These are phyloP conservation scores for Ilyonectria destructans DNA, from an alignment of 2,329 filamentous ascomycete species.

Conservation along the genomic window DNA sequence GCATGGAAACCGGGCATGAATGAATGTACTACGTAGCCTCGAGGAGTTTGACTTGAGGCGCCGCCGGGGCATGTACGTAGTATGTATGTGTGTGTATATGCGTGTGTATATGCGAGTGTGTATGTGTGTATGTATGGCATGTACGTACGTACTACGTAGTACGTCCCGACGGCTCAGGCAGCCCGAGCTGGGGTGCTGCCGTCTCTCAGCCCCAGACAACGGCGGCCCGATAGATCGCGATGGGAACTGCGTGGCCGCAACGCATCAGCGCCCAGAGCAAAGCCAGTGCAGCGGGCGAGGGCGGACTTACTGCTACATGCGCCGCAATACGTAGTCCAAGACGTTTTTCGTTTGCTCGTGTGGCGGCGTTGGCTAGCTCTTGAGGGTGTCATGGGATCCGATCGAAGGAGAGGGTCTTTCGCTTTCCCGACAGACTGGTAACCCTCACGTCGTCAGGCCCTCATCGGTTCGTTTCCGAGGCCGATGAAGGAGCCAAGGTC, in stretches of 20 bases:
- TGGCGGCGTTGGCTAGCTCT: slow-evolving; percentile 21
- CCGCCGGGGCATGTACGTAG: too few relatives aligned
- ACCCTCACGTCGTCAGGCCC: slow-evolving; percentile 33
- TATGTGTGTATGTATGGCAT: not conserved
- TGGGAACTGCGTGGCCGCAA: slow-evolving; percentile 21
- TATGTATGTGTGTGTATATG: too few relatives aligned
- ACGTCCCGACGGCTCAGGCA: slow-evolving; percentile 11
- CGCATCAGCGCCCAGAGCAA: slow-evolving; percentile 5
- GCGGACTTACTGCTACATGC: not conserved
- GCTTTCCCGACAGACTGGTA: slow-evolving; percentile 48
- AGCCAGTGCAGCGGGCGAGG: slow-evolving; percentile 15
- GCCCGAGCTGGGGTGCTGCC: slow-evolving; percentile 32
- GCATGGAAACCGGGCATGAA: slow-evolving; percentile 15
- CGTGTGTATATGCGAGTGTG: too few relatives aligned
- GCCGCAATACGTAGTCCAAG: too few relatives aligned
- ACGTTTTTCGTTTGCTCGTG: not conserved
- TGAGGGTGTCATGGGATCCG: slow-evolving; percentile 29
- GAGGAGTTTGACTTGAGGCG: too few relatives aligned
- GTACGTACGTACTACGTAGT: not conserved
- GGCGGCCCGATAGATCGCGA: slow-evolving; percentile 41
- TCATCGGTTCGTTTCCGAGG: slow-evolving; percentile 37
- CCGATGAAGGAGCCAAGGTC: slow-evolving; percentile 16
- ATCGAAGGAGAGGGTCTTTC: slow-evolving; percentile 36
- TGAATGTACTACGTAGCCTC: slow-evolving; percentile 13
- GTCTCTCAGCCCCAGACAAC: slow-evolving; percentile 30